phyloP scores from a whole-genome alignment of 352 stramenopile species.

The Phytopythium kandeliae region DNA sequence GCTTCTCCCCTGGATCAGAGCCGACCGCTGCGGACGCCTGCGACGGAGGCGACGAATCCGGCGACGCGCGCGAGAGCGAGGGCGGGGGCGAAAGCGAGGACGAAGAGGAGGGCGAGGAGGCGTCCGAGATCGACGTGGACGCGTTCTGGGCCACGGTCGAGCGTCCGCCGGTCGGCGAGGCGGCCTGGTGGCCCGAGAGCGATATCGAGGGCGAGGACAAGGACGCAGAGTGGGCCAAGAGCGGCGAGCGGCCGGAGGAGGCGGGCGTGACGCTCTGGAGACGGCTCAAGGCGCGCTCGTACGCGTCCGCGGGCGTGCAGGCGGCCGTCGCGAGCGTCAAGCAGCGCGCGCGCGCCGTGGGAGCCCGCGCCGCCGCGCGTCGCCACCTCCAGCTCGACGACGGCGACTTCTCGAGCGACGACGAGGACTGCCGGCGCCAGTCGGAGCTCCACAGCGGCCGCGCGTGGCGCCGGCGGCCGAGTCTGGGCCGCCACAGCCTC shows the following conservation, averaged over 20 bases:
- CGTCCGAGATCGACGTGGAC: slow-evolving; percentile 10
- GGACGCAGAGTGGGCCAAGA: slow-evolving; percentile 4
- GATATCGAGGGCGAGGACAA: slow-evolving; percentile 14
- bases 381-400: slow-evolving; percentile 21
- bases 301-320: slow-evolving; percentile 25
- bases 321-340: slow-evolving; percentile 23
- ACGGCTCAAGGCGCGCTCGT: slow-evolving; percentile 36
- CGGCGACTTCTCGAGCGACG: slow-evolving; percentile 56
- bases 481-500: too few species aligned
- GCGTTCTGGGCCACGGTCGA: slow-evolving; percentile 16
- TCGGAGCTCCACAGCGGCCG: slow-evolving; percentile 10
- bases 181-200: slow-evolving; percentile 3
- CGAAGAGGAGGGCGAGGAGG: slow-evolving; percentile 10
- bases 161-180: not conserved
- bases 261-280: slow-evolving; percentile 9
- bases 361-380: slow-evolving; percentile 3
- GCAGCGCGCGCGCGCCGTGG: slow-evolving; percentile 23
- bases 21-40: not conserved
- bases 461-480: slow-evolving; percentile 21
- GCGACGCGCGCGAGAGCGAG: not conserved
- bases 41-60: not conserved
- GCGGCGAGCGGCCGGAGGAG: not conserved
- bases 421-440: slow-evolving; percentile 33
- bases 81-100: slow-evolving; percentile 4
- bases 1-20: slow-evolving; percentile 22